Base-by-base conservation (phyloP, 2,329 filamentous ascomycete genomes). In the Thermochaetoides dissita region DNA sequence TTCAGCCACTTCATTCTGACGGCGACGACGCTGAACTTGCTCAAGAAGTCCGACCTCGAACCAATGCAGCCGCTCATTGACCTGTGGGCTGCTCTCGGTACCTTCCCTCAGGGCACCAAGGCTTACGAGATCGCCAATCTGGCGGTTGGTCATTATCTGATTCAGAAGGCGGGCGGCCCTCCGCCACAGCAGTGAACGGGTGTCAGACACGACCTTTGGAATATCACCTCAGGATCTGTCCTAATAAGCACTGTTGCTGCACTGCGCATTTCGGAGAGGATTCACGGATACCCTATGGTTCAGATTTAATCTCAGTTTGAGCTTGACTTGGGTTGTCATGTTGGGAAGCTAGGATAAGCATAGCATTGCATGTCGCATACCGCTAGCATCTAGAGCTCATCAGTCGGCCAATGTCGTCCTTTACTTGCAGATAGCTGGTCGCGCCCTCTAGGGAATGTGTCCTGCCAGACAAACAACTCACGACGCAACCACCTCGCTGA, bases 11-110 rank as follows among this genome's bases (percentile, higher is more conserved):
- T 89, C 53, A 72, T 88, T 48, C 73, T 85, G 17, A 85, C 84
- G 4, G 81, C 82, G 36, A 87, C 83, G 42, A 82, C 83, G 38
- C 75, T 87, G 51, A 81, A 84, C 54, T 81, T 96, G 66, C 74
- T 96, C 47, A 82, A 82, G 52, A 85, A 87, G 45, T 82, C 86
- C 56, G 89, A 95, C 63, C 74, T 93, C 54, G 88, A 95, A 69
- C 89, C 89, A 17, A 94, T 96, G 86, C 85, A 93, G 66, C 86
- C 85, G 28, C 65, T 96, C 52, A 84, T 96, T 52, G 87, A 95
- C 55, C 72, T 95, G 38, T 95, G 88, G 81, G 79, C 87, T 28
- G 81, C 81, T 48, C 89, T 89, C 57, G 87, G 88, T 45, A 84
- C 88, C 28, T 83, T 96, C 53, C 87, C 87, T 2, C 75, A 77